Conservation (phyloP, 176 grass and related monocot species). For the Otatea glauca region DNA sequence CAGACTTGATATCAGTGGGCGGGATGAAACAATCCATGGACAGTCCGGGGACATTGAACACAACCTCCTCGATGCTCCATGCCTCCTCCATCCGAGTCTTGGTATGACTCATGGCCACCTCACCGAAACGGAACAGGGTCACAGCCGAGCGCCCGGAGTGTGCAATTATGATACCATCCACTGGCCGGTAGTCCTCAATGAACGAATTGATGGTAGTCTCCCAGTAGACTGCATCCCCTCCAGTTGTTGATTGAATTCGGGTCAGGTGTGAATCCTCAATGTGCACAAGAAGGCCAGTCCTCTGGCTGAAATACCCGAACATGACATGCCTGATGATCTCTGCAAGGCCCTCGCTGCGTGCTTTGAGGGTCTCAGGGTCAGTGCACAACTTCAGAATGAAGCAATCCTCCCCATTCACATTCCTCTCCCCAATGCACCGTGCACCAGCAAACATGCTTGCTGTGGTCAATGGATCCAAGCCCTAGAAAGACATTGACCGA, state of each 20-base stretch:
- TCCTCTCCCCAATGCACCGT: constrained; percentile 73
- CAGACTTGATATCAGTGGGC: constrained; percentile 70
- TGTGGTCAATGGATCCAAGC: constrained; percentile 68
- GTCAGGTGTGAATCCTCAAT: constrained; percentile 80
- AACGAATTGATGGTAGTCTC: constrained; percentile 72
- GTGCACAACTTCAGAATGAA: constrained; percentile 76
- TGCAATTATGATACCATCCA: constrained; percentile 76
- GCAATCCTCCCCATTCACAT: constrained; percentile 73
- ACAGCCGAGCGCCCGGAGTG: constrained; percentile 67
- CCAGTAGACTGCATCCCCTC: constrained; percentile 63
- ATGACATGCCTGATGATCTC: constrained; percentile 76
- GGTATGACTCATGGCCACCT: constrained; percentile 83
- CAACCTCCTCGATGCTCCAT: constrained; percentile 84
- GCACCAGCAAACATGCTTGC: constrained; percentile 67
- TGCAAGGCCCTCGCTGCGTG: constrained; percentile 54
- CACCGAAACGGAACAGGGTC: constrained; percentile 75
- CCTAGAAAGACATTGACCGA: constrained; percentile 44
- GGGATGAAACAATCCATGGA: constrained; percentile 84
- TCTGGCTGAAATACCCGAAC: constrained; percentile 82
- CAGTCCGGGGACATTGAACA: constrained; percentile 73
- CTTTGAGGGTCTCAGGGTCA: constrained; percentile 53
- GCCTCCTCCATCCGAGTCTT: constrained; percentile 80
- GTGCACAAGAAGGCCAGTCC: constrained; percentile 72
- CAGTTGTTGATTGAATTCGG: constrained; percentile 62
- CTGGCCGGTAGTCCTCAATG: constrained; percentile 69